Base-by-base conservation (phyloP, 371 early-diverging fungal species). In the Apophysomyces variabilis region DNA sequence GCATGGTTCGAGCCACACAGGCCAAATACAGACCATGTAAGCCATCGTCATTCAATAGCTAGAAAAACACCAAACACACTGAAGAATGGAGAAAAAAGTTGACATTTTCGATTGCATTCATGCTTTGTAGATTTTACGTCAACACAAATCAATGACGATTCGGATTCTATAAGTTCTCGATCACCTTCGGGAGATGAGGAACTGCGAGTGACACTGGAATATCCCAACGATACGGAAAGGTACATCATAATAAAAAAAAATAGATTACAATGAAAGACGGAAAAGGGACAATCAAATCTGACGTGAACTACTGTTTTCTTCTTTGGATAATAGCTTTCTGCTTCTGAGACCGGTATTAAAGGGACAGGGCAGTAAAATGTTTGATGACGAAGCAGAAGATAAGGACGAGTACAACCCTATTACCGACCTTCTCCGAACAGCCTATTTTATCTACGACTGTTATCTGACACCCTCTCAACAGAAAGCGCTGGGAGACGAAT, bases 381-480 rank as follows among this genome's bases (percentile, higher is more conserved):
- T 65, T 14, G 77, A 76, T 1, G 65, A 67, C 11, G 85, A 84
- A 38, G 71, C 77, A 39, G 86, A 87, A 44, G 87, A 86, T 56
- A 85, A 86, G 62, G 89, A 89, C 66, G 95, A 94, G 71, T 95
- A 93, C 70, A 83, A 89, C 64, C 96, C 96, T 0, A 83, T 93
- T 21, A 83, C 82, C 7, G 96, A 96, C 61, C 70, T 96, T 11
- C 81, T 92, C 57, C 74, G 78, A 6, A 92, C 95, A 0, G 87
- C 86, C 32, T 81, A 80, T 32, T 75, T 84, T 50, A 90, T 95
- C 32, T 89, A 85, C 59, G 79, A 82, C 32, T 76, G 85, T 47
- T 91, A 88, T 62, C 73, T 95, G 1, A 72, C 79, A 16, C 72
- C 79, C 3, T 79, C 85, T n/a, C 69, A 85, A 14, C 74, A 77